Evolutionary conservation across 805 yeast genomes (phyloP).

Genomic region (Candida bentonensis): DNA sequence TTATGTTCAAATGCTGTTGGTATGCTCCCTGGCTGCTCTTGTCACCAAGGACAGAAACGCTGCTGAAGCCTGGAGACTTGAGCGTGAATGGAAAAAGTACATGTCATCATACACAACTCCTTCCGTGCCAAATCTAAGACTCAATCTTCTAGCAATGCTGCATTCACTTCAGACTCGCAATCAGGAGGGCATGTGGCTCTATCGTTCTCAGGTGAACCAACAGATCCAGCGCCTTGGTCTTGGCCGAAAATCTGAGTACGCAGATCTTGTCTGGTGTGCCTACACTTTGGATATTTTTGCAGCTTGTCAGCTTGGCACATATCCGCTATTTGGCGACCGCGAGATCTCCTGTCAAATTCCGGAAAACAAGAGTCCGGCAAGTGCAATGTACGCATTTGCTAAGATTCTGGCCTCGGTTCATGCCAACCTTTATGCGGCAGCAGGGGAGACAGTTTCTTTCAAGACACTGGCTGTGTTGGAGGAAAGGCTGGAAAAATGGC

Average conservation of each 20-base stretch:
- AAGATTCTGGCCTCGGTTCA: conserved; percentile 61
- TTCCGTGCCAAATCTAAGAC: neutral
- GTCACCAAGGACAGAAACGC: conserved; percentile 7
- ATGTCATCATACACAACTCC: neutral
- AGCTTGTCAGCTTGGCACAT: conserved; percentile 68
- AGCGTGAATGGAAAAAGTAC: conserved; percentile 14
- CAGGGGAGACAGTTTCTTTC: conserved; percentile 11
- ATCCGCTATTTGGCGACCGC: conserved; percentile 62
- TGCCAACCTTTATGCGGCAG: conserved; percentile 30
- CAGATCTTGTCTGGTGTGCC: conserved; percentile 69
- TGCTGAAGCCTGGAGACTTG: conserved; percentile 4
- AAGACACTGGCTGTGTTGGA: conserved; percentile 28
- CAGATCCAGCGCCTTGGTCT: conserved; percentile 78
- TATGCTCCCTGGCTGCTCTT: conserved; percentile 17
- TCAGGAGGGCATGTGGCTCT: conserved; percentile 55
- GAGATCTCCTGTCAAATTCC: conserved; percentile 84
- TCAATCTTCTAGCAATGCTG: conserved; percentile 37
- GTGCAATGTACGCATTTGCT: conserved; percentile 26
- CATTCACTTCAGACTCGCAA: conserved; percentile 66
- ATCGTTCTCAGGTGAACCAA: conserved; percentile 60
- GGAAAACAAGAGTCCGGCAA: conserved; percentile 4
- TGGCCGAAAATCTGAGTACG: conserved; percentile 61
- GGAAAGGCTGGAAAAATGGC: conserved; percentile 66
- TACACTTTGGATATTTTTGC: conserved; percentile 65
- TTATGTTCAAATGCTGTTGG: conserved; percentile 16